Conservation (phyloP, 1,284 basidiomycete genomes). For the Fomitiporia mediterranea region DNA sequence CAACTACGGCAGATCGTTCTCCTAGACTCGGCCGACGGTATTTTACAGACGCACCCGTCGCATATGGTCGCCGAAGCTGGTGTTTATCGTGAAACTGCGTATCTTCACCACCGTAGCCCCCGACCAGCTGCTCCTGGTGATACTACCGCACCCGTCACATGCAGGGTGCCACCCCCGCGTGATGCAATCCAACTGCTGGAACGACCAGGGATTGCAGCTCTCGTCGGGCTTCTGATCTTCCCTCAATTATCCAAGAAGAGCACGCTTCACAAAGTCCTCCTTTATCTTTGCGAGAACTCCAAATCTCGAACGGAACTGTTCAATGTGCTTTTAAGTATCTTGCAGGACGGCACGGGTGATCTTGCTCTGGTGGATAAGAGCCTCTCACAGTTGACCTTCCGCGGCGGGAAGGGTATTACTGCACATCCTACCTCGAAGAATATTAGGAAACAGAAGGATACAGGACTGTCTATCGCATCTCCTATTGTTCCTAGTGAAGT, state of each 20-base stretch:
- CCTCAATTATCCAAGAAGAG: conserved; percentile 88
- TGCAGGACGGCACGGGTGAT: conserved; percentile 95
- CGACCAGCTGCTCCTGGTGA: conserved; percentile 28
- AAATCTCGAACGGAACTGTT: conserved; percentile 91
- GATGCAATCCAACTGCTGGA: conserved; percentile 96
- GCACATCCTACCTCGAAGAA: conserved; percentile 57
- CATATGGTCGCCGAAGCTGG: conserved; percentile 82
- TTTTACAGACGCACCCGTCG: conserved; percentile 74
- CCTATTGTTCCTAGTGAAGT: conserved; percentile 74
- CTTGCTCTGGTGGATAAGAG: conserved; percentile 89
- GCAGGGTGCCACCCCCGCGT: conserved; percentile 53
- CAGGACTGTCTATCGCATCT: conserved; percentile 50
- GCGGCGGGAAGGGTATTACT: conserved; percentile 53
- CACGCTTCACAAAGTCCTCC: conserved; percentile 84
- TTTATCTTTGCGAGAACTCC: conserved; percentile 93
- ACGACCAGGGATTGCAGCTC: conserved; percentile 83
- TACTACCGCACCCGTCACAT: conserved; percentile 34
- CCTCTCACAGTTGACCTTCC: conserved; percentile 87
- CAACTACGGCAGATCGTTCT: conserved; percentile 82
- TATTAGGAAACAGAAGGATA: conserved; percentile 62
- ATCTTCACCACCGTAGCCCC: conserved; percentile 34
- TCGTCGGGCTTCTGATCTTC: conserved; percentile 94
- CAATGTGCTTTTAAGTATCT: conserved; percentile 85
- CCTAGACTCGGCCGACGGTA: conserved; percentile 80
- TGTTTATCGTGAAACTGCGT: conserved; percentile 51